Evolutionary conservation across 108 stramenopile genomes (phyloP).

Genomic region (Cyclotella baltica): DNA sequence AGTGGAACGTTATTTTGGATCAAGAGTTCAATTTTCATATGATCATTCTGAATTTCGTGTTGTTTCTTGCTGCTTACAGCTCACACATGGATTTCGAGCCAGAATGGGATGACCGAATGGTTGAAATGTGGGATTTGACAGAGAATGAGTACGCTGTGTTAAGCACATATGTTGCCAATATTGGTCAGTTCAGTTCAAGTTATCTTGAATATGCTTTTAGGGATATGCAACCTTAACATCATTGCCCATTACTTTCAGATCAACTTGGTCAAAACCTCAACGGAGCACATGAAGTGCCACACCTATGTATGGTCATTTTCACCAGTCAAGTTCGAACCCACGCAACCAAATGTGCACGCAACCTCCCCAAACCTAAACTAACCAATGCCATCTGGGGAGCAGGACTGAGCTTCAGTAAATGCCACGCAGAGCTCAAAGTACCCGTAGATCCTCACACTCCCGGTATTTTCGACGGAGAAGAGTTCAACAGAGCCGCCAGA

Average conservation of each 20-base stretch:
- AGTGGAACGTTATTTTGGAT: too few relatives aligned
- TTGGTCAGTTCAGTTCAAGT: slow-evolving; percentile 19
- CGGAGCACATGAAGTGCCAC: slow-evolving; percentile 70
- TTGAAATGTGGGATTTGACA: slow-evolving; percentile 77
- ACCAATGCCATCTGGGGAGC: slow-evolving; percentile 91
- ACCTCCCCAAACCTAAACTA: slow-evolving; percentile 73
- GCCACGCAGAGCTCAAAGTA: slow-evolving; percentile 91
- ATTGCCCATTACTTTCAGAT: neutral
- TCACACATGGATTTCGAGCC: slow-evolving; percentile 81
- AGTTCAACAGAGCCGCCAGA: slow-evolving; percentile 80
- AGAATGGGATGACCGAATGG: slow-evolving; percentile 65
- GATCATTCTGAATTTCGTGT: too few relatives aligned
- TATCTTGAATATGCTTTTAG: neutral
- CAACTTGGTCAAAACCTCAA: slow-evolving; percentile 62
- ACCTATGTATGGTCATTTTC: slow-evolving; percentile 80
- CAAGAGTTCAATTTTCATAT: too few relatives aligned
- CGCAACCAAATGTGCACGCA: slow-evolving; percentile 70
- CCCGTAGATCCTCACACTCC: slow-evolving; percentile 89
- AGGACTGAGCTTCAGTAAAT: slow-evolving; percentile 78
- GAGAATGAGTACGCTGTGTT: slow-evolving; percentile 92
- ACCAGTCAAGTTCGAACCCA: slow-evolving; percentile 72
- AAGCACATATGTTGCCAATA: slow-evolving; percentile 84
- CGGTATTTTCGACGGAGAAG: slow-evolving; percentile 94
- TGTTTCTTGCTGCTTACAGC: neutral
- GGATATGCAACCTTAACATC: neutral